phyloP scores from a whole-genome alignment of 2,329 filamentous ascomycete species.

The Colletotrichum limetticola region DNA sequence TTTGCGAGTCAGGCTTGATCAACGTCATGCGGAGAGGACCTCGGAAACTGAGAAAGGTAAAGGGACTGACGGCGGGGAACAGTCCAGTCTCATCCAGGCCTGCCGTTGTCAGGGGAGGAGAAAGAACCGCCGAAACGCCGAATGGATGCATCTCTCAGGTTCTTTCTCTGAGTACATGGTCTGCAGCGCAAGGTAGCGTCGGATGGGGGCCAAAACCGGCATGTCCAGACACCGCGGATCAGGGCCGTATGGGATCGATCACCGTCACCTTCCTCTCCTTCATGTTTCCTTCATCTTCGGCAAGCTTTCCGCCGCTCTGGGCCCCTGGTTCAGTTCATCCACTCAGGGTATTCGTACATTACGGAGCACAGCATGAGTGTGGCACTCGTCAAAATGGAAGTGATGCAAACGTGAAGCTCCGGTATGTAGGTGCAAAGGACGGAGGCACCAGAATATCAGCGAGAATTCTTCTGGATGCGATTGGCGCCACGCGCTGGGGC shows the following conservation, averaged over 20 bases:
- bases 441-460: neutral
- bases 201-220: constrained; percentile 17
- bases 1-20: constrained; percentile 19
- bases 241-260: neutral
- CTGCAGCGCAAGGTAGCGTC: neutral
- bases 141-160: neutral
- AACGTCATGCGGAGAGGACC: constrained; percentile 19
- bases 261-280: neutral
- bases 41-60: neutral
- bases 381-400: neutral
- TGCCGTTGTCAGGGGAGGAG: neutral
- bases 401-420: too few species aligned
- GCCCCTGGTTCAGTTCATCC: neutral
- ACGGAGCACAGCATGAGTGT: neutral
- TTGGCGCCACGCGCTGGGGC: constrained; percentile 6
- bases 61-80: neutral
- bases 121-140: neutral
- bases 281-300: neutral
- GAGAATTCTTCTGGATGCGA: neutral
- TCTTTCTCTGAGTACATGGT: neutral
- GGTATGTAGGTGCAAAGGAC: neutral
- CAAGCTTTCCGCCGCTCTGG: neutral
- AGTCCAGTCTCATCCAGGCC: neutral
- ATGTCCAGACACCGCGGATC: neutral
- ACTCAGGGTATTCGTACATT: too few species aligned